Base-by-base conservation (phyloP, 2,329 filamentous ascomycete genomes). In the Diaporthe citri region DNA sequence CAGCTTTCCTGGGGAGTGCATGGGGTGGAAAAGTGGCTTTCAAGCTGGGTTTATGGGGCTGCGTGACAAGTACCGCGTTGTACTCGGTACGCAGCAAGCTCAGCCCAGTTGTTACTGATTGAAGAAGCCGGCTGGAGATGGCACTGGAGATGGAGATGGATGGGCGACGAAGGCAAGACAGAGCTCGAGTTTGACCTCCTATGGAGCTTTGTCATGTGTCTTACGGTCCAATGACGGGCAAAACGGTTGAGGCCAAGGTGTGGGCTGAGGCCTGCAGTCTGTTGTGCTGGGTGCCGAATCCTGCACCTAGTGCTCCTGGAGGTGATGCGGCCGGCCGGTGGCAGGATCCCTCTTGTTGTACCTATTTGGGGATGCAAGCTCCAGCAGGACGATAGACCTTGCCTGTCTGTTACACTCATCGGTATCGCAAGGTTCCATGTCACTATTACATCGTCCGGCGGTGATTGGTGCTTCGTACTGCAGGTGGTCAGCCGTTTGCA, bases 1-100 rank as follows among this genome's bases (percentile, higher is more conserved):
- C 64, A 69, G 64, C 64, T 69, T 69, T 69, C 48, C 64, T 55
- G 64, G 64, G 64, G 64, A 36, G 43, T 31, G 48, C 64, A 69
- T 55, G 64, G 64, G 46, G 64, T 28, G 22, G 22, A 55, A 69
- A 69, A 69, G 48, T 55, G 46, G 64, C 46, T 25, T 55, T 52
- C 34, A 6, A 52, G 17, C 46, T 52, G 41, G 46, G 31, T 4
- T 52, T 52, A 67, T 67, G 64, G 64, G 55, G 64, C 64, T 69
- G 64, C 48, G 64, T 39, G 62, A 66, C 5, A 69, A 69, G 64
- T 69, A 69, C 64, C 28, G 64, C 48, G 34, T 41, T 52, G 64
- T 69, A 69, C 48, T 69, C 64, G 64, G 48, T 69, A 55, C 34
- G 46, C 64, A 31, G 34, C 7, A 31, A 55, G 64, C 64, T 39